A percentile compares a stretch with the other conserved stretches of the same genome.
phyloP scores from a whole-genome alignment of 495 filamentous ascomycete genomes.

The Penicillium flavigenum region DNA sequence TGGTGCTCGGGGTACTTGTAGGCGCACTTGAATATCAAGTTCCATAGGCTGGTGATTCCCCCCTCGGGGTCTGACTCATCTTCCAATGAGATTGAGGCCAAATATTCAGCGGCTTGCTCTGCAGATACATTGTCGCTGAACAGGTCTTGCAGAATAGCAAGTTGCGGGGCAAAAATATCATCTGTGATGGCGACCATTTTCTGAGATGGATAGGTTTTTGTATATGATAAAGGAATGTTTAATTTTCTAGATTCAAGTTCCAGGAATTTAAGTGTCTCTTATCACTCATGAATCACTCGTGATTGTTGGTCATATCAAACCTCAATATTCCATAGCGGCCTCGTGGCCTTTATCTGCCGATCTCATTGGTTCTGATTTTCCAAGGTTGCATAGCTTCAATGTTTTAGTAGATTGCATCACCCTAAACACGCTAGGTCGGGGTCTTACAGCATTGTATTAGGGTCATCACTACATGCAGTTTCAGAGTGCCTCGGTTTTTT shows the following conservation, averaged over 20 bases:
- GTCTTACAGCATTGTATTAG: neutral
- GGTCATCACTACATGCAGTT: neutral
- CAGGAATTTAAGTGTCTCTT: neutral
- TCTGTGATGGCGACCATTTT: neutral
- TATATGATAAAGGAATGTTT: neutral
- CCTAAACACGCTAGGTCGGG: neutral
- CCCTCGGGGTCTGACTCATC: neutral
- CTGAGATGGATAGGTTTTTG: neutral
- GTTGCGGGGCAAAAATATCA: neutral
- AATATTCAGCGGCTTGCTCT: neutral
- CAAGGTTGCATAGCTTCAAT: neutral
- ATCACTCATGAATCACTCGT: neutral
- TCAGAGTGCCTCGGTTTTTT: neutral
- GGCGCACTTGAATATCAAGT: slow-evolving; percentile 2
- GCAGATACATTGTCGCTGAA: slow-evolving; percentile 2
- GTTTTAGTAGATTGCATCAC: neutral
- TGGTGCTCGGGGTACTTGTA: neutral
- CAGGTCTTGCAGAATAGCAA: neutral
- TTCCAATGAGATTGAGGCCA: neutral
- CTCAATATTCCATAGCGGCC: neutral
- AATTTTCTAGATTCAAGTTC: neutral
- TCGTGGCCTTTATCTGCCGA: slow-evolving; percentile 4
- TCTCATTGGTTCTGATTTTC: slow-evolving; percentile 5
- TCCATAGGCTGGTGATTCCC: neutral
- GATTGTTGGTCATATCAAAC: neutral